Conservation (phyloP, 202 grass and related monocot genomes). For the Zoysia matrella region DNA sequence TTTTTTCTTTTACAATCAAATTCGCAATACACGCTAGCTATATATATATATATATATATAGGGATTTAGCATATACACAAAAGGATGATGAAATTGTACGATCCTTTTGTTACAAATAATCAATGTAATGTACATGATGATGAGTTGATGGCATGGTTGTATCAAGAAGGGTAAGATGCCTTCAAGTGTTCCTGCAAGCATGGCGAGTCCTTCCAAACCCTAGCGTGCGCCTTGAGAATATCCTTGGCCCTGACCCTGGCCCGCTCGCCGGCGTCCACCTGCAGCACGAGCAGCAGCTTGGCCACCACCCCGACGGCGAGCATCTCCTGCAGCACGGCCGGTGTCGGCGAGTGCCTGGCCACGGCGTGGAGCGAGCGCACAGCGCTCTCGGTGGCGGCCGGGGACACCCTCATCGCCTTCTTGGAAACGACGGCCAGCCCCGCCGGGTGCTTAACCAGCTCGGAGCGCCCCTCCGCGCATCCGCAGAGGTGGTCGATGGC, state of each 20-base stretch:
- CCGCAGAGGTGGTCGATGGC: too few relatives aligned
- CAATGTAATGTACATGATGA: not conserved
- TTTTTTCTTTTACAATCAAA: not conserved
- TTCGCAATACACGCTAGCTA: not conserved
- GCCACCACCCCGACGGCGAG: too few relatives aligned
- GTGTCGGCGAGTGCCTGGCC: too few relatives aligned
- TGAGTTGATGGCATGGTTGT: not conserved
- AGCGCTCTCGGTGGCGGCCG: too few relatives aligned
- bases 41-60: not conserved
- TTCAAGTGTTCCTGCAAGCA: slow-evolving; percentile 56
- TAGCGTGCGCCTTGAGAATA: slow-evolving; percentile 60
- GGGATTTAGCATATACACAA: not conserved
- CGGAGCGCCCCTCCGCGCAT: too few relatives aligned
- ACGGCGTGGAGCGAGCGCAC: too few relatives aligned
- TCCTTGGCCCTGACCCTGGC: slow-evolving; percentile 56
- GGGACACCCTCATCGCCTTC: not conserved
- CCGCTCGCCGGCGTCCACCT: slow-evolving; percentile 42
- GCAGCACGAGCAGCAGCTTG: slow-evolving; percentile 34
- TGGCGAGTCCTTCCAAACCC: slow-evolving; percentile 74
- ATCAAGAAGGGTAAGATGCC: slow-evolving; percentile 58
- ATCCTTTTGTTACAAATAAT: slow-evolving; percentile 19
- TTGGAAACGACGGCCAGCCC: too few relatives aligned
- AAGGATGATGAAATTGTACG: not conserved
- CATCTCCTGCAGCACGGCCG: too few relatives aligned
- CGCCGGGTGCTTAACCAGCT: too few relatives aligned